Evolutionary conservation across 2,329 filamentous ascomycete species (phyloP).

Genomic region (Graphilbum fragrans): DNA sequence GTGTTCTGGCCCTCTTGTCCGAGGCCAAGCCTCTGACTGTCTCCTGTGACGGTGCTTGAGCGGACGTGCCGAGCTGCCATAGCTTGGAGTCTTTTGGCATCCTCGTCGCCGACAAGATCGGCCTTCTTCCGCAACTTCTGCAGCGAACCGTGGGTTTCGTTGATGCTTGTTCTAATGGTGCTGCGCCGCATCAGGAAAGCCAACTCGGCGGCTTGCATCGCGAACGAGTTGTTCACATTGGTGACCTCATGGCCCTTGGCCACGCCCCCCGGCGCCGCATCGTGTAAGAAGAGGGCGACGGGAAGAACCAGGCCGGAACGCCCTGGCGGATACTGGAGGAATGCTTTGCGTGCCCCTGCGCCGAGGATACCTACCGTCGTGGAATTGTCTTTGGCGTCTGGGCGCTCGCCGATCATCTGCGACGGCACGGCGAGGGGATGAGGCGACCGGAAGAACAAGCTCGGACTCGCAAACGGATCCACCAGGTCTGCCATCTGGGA

Average conservation of each 20-base stretch:
- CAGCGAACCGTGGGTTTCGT: no score
- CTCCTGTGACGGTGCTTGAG: no score
- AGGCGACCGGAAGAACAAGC: conserved; percentile 44
- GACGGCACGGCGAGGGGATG: conserved; percentile 24
- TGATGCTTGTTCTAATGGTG: no score
- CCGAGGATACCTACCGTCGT: background rate
- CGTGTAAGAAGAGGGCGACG: conserved; percentile 34
- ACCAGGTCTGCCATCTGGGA: conserved; percentile 35
- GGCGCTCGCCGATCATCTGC: conserved; percentile 1
- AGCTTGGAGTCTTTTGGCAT: no score
- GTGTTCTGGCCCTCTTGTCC: no score
- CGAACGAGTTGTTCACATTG: conserved; percentile 27
- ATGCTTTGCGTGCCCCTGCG: conserved; percentile 20
- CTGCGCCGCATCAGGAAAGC: conserved; percentile 34
- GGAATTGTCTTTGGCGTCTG: background rate
- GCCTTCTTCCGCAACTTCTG: no score
- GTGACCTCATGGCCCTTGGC: conserved; percentile 5
- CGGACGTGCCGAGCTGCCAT: no score
- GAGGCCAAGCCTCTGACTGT: no score
- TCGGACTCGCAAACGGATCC: conserved; percentile 47
- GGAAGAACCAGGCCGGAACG: conserved; percentile 36
- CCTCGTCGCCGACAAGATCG: no score
- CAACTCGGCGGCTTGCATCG: conserved; percentile 34
- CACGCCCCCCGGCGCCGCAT: conserved; percentile 15
- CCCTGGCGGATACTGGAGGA: conserved; percentile 35